Base-by-base conservation (phyloP, 2,329 filamentous ascomycete species). In the Huntiella decipiens region DNA sequence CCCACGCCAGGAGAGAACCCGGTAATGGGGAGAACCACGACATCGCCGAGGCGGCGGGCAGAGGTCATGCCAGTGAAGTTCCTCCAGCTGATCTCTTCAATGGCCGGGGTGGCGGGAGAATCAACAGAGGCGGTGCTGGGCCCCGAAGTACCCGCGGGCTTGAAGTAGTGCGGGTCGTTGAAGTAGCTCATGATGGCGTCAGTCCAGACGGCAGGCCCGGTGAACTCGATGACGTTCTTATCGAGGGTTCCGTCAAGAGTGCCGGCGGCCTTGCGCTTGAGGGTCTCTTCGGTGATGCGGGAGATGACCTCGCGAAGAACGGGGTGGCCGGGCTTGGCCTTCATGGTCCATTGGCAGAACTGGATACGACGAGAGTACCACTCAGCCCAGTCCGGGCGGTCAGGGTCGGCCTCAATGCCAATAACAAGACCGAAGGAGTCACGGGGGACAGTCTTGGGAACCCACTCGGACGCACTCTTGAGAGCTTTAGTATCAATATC, bases 281-380 rank as follows among this genome's bases (percentile, higher is more conserved):
- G 66, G 0, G 87, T 82, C 58, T 87, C 76, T 52, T 83, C 71
- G 0, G 88, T 94, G 56, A 98, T 87, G 53, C 78, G 80, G 11
- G 81, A 70, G 31, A 98, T 85, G 50, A 94, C 74, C 51, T 95
- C 84, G 51, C 87, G 77, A 49, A 98, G 71, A 10, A 94, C 77
- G 0, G 91, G 91, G 59, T 98, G 91, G 8, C 91, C 91, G 0
- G 88, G 82, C 62, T 98, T 98, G 48, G 82, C 68, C 62, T 96
- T 88, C 52, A 98, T 95, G 1, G 91, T 98, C 91, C 91, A 98
- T 61, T 98, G 91, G 64, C 91, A 98, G 63, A 98, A 96, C 60
- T 96, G 91, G 51, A 98, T 87, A 52, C 88, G 76, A 50, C 91
- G 81, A 52, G 85, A 91, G 66, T 96, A 98, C 91, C 88, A 96